A percentile compares a stretch with the other conserved stretches of the same genome.
These are phyloP conservation scores for Neovahlkampfia damariscottae DNA, from an alignment of 78 protist genomes.

Conservation along the genomic window DNA sequence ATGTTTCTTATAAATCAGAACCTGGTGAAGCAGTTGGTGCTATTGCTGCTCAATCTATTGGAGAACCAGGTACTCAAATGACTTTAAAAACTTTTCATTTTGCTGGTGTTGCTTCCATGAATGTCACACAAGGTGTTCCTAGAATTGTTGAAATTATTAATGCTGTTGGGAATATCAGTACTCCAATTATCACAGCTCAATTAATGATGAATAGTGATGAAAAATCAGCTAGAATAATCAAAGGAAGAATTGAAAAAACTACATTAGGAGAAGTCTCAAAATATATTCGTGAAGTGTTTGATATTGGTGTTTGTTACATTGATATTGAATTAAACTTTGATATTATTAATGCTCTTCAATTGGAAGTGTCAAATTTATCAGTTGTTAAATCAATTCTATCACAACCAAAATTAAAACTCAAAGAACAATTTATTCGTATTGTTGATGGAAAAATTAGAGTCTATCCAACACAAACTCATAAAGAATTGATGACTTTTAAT, in stretches of 20 bases:
- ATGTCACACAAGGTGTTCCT: conserved; percentile 86
- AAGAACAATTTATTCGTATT: not conserved
- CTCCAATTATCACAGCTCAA: conserved; percentile 48
- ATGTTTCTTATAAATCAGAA: conserved; percentile 38
- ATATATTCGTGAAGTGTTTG: conserved; percentile 56
- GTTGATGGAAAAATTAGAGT: not conserved
- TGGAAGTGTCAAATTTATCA: conserved; percentile 34
- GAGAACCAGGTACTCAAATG: conserved; percentile 99
- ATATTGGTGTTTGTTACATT: conserved; percentile 32
- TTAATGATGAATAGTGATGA: conserved; percentile 27
- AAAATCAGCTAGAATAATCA: conserved; percentile 70
- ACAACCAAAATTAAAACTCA: conserved; percentile 34
- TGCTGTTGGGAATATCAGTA: conserved; percentile 73
- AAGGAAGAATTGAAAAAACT: conserved; percentile 82
- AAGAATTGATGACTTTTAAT: conserved; percentile 9
- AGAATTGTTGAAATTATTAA: conserved; percentile 96
- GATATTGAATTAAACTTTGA: conserved; percentile 56
- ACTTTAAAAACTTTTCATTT: conserved; percentile 99
- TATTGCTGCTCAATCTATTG: conserved; percentile 89
- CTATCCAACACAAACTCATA: conserved; percentile 1
- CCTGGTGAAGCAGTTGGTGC: conserved; percentile 99
- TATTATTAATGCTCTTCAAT: conserved; percentile 40
- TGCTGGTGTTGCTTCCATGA: conserved; percentile 98
- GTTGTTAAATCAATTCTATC: conserved; percentile 25
- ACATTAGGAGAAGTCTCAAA: conserved; percentile 62